These are phyloP conservation scores for Aurifilum marmelostoma DNA, from an alignment of 2,329 filamentous ascomycete species.

Conservation along the genomic window DNA sequence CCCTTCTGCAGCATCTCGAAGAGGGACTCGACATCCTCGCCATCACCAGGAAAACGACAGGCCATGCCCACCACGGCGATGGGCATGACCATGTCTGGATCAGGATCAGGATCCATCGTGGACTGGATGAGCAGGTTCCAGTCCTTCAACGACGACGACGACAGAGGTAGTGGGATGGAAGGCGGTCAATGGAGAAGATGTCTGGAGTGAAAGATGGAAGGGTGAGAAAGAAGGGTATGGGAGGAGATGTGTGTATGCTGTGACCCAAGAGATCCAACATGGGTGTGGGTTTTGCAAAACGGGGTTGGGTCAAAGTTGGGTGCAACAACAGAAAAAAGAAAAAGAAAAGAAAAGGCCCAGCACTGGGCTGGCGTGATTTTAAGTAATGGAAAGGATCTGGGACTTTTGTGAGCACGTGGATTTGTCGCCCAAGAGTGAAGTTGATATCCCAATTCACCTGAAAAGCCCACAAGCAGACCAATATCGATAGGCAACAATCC, in stretches of 20 bases:
- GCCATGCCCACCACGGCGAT: constrained; percentile 72
- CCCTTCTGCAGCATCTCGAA: constrained; percentile 72
- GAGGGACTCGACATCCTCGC: constrained; percentile 61
- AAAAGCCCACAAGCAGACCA: too few species aligned
- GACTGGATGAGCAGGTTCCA: not conserved
- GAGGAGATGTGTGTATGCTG: not conserved
- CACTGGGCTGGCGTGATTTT: not conserved
- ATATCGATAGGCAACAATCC: not conserved
- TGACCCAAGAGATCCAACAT: not conserved
- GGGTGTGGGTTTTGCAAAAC: not conserved
- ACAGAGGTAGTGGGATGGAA: not conserved
- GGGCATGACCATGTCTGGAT: constrained; percentile 36
- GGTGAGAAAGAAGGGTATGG: not conserved
- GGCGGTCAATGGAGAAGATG: not conserved
- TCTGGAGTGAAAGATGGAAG: not conserved
- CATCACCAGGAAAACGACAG: constrained; percentile 62
- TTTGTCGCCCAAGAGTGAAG: not conserved
- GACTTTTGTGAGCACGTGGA: not conserved
- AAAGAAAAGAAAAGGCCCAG: not conserved
- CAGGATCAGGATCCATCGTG: constrained; percentile 11
- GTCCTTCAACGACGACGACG: not conserved
- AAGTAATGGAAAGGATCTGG: not conserved
- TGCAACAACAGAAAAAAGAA: not conserved
- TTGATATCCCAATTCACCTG: too few species aligned
- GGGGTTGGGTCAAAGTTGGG: too few species aligned